Evolutionary conservation across 1,284 basidiomycete genomes (phyloP).

Genomic region (Athelia sp.): DNA sequence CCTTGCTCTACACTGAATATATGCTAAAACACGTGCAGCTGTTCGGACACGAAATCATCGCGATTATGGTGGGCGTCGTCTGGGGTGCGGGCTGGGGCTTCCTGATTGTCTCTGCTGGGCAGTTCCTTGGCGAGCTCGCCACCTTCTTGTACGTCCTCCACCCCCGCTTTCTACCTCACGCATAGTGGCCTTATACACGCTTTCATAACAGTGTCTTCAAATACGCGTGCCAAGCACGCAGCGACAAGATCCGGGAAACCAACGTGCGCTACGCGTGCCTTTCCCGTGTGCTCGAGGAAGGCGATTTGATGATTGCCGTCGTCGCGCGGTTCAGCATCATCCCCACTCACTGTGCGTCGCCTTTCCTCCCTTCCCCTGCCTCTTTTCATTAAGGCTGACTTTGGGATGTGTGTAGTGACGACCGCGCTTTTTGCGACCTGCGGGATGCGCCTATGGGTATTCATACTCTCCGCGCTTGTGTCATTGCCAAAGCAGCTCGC

Average conservation of each 20-base stretch:
- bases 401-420: slow-evolving; percentile 30
- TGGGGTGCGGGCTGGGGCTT: slow-evolving; percentile 16
- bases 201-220: slow-evolving; percentile 34
- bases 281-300: slow-evolving; percentile 59
- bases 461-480: slow-evolving; percentile 51
- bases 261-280: slow-evolving; percentile 61
- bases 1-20: not conserved
- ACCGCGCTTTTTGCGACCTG: slow-evolving; percentile 66
- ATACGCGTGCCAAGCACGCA: slow-evolving; percentile 38
- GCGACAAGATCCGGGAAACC: slow-evolving; percentile 51
- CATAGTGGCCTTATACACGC: not conserved
- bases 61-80: slow-evolving; percentile 47
- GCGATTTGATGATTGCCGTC: slow-evolving; percentile 60
- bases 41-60: slow-evolving; percentile 53
- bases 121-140: slow-evolving; percentile 43
- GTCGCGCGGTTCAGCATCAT: slow-evolving; percentile 57
- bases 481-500: slow-evolving; percentile 62
- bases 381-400: not conserved
- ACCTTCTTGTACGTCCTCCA: slow-evolving; percentile 40
- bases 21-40: slow-evolving; percentile 22
- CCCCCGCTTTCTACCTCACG: not conserved
- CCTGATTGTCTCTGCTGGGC: slow-evolving; percentile 39
- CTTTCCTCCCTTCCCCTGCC: not conserved
- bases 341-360: slow-evolving; percentile 49
- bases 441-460: slow-evolving; percentile 57